Conservation (phyloP, 805 yeast genomes). For the Lipomyces lipofer region DNA sequence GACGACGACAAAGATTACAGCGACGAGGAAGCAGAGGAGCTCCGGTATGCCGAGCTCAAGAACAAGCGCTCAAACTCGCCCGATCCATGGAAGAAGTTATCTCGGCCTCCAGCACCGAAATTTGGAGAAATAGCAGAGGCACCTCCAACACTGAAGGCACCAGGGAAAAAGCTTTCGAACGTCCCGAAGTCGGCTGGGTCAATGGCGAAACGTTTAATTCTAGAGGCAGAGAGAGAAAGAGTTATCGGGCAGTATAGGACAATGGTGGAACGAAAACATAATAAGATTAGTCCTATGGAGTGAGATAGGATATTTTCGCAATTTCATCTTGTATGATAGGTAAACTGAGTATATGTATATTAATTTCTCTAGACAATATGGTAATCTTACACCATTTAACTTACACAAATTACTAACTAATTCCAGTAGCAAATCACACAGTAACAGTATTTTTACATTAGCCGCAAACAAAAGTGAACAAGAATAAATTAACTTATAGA, state of each 20-base stretch:
- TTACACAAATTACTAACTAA: not conserved
- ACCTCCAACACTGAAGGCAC: conserved; percentile 43
- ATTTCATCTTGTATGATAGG: conserved; percentile 1
- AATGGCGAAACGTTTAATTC: conserved; percentile 41
- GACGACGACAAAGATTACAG: conserved; percentile 31
- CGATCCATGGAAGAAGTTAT: conserved; percentile 46
- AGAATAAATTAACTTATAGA: not conserved
- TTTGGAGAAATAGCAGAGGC: conserved; percentile 46
- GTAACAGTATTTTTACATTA: too few species aligned
- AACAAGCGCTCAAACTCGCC: conserved; percentile 39
- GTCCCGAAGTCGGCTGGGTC: conserved; percentile 47
- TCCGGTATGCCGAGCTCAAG: conserved; percentile 31
- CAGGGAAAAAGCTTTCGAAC: conserved; percentile 38
- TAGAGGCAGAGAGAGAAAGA: conserved; percentile 43
- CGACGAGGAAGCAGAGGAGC: conserved; percentile 31
- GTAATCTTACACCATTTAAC: too few species aligned
- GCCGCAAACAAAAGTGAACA: not conserved
- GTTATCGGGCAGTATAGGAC: conserved; percentile 42
- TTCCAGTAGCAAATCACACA: not conserved
- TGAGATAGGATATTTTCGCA: too few species aligned
- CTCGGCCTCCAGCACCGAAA: conserved; percentile 36
- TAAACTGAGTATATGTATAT: too few species aligned
- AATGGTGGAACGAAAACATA: conserved; percentile 31
- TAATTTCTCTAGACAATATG: too few species aligned
- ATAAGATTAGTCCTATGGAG: not conserved